Base-by-base conservation (phyloP, 768 basidiomycete genomes). In the Butyriboletus loyo region DNA sequence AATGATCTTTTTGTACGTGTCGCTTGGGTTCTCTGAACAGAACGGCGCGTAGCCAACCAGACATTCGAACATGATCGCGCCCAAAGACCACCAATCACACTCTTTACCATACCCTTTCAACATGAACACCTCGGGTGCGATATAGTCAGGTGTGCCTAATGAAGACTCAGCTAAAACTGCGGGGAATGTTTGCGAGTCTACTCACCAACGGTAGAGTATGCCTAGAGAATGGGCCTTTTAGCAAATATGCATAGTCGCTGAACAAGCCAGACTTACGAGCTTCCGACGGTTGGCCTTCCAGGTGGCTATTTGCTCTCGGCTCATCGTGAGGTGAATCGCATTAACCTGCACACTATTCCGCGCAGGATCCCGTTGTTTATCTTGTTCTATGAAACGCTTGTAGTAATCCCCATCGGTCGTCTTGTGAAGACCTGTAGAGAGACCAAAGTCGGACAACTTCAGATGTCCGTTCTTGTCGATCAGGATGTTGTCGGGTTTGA, bases 61-160 rank as follows among this genome's bases (percentile, higher is more conserved):
- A 72, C 96, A 98, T 72, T 99, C 96, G 67, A 95, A 99, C 85
- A 95, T 97, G 70, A 99, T 98, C 6, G 96, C 95, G 13, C 96
- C 96, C 50, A 99, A 74, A 34, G 96, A 98, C 96, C 96, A 99
- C 96, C 96, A 99, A 72, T 99, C 96, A 66, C 96, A 98, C 72
- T 98, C 96, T 71, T 96, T 95, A 42, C 94, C 93, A 62, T 99
- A 99, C 5, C 96, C 96, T 66, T 96, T 89, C 76, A 96, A 87
- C 68, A 93, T 73, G 79, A 99, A 98, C 61, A 98, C 96, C 65
- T 98, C 95, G 4, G 95, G 95, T 0, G 95, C 94, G 63, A 98
- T 98, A 81, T 96, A 82, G 45, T 56, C 68, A 30, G 68, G 68
- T 11, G 68, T 69, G 46, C 68, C 68, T 69, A 32, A 19, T n/a